These are phyloP conservation scores for Aureobasidium sp. DNA, from an alignment of 2,329 filamentous ascomycete genomes.

Conservation along the genomic window DNA sequence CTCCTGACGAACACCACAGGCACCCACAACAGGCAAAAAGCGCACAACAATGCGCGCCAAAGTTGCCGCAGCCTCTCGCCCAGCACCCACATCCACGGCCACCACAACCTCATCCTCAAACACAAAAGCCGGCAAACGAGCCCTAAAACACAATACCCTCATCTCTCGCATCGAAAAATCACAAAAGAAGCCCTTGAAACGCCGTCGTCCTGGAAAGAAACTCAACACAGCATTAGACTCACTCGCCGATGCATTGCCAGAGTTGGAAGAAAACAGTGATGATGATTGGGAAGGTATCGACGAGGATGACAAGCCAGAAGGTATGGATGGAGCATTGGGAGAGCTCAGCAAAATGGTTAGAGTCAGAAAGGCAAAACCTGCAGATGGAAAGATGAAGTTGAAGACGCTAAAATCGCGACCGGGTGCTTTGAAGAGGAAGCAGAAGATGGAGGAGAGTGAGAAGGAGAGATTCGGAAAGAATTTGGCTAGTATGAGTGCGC, in stretches of 20 bases:
- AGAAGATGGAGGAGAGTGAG: constrained; percentile 81
- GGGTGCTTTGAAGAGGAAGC: constrained; percentile 86
- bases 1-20: background rate
- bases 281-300: constrained; percentile 43
- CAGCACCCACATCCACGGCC: constrained; percentile 50
- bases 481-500: constrained; percentile 72
- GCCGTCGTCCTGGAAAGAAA: constrained; percentile 78
- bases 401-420: constrained; percentile 79
- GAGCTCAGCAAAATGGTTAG: constrained; percentile 27
- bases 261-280: constrained; percentile 51
- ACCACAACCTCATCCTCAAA: constrained; percentile 57
- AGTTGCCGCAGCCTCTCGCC: constrained; percentile 50
- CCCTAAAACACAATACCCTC: constrained; percentile 84
- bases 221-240: constrained; percentile 78
- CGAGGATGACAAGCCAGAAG: constrained; percentile 27
- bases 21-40: constrained; percentile 50
- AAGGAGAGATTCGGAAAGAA: constrained; percentile 86
- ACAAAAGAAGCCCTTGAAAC: constrained; percentile 48
- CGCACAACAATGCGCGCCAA: constrained; percentile 65
- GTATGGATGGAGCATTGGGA: constrained; percentile 13
- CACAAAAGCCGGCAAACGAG: constrained; percentile 85
- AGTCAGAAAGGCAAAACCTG: constrained; percentile 27
- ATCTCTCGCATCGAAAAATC: constrained; percentile 77
- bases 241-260: constrained; percentile 83
- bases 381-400: constrained; percentile 72